Evolutionary conservation across 2,329 filamentous ascomycete genomes (phyloP).

Genomic region (Ilyonectria mors-panacis): DNA sequence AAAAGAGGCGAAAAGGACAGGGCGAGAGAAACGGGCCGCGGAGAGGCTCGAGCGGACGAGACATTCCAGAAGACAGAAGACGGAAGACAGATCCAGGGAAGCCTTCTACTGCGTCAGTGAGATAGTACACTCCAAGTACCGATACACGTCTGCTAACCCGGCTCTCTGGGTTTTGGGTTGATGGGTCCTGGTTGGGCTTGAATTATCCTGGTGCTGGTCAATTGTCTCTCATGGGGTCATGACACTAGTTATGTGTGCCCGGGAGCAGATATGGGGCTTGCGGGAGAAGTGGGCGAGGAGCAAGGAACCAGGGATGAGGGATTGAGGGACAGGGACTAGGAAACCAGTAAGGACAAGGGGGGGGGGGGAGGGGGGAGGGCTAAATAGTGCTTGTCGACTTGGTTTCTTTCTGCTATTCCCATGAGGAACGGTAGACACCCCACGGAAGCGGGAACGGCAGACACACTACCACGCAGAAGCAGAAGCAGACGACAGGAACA

Average conservation of each 20-base stretch:
- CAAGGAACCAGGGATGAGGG: not conserved
- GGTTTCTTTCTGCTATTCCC: not conserved
- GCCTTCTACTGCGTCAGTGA: not conserved
- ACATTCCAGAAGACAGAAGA: slow-evolving; percentile 17
- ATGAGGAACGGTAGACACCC: no score
- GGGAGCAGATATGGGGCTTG: slow-evolving; percentile 10
- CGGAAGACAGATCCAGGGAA: not conserved
- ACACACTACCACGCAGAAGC: not conserved
- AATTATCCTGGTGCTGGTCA: no score
- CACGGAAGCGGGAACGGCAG: no score
- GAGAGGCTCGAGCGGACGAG: slow-evolving; percentile 13
- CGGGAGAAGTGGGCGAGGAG: slow-evolving; percentile 8
- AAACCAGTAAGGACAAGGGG: not conserved
- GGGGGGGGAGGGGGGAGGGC: not conserved
- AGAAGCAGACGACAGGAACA: not conserved
- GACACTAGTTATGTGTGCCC: slow-evolving; percentile 10
- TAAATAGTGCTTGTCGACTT: not conserved
- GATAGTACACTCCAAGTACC: not conserved
- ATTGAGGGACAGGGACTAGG: not conserved
- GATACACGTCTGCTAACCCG: slow-evolving; percentile 8
- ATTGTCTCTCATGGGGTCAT: slow-evolving; percentile 4
- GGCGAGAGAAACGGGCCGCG: slow-evolving; percentile 8
- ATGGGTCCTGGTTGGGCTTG: not conserved
- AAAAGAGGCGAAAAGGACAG: not conserved
- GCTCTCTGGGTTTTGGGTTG: slow-evolving; percentile 25